phyloP scores from a whole-genome alignment of 768 basidiomycete species.

The Termitomyces sp. region DNA sequence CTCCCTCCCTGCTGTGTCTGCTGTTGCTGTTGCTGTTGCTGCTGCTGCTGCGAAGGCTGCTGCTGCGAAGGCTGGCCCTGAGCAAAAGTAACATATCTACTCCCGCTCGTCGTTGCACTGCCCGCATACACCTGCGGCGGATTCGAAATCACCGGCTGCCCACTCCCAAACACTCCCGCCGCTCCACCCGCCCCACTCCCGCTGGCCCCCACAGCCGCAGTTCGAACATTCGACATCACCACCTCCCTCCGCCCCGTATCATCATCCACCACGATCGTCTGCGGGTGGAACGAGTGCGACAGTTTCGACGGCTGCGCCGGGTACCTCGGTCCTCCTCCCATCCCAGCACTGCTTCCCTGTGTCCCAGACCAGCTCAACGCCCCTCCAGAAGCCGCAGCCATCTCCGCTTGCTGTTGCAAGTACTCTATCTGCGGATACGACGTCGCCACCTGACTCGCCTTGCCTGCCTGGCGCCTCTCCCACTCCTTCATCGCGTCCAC shows the following conservation, averaged over 20 bases:
- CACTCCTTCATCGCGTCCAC: slow-evolving; percentile 88
- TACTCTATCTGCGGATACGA: slow-evolving; percentile 89
- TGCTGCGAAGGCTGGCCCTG: slow-evolving; percentile 32
- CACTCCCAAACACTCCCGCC: slow-evolving; percentile 33
- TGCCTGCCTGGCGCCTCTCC: slow-evolving; percentile 84
- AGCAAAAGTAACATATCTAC: slow-evolving; percentile 56
- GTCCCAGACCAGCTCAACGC: slow-evolving; percentile 45
- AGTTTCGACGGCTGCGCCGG: slow-evolving; percentile 61
- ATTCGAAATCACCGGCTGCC: slow-evolving; percentile 56
- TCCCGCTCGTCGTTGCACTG: slow-evolving; percentile 44
- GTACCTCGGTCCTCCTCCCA: slow-evolving; percentile 36
- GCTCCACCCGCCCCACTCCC: slow-evolving; percentile 27
- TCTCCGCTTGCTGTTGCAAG: slow-evolving; percentile 89
- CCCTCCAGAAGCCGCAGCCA: slow-evolving; percentile 64
- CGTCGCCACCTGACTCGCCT: slow-evolving; percentile 54
- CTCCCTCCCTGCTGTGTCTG: slow-evolving; percentile 18
- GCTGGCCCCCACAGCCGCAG: slow-evolving; percentile 35
- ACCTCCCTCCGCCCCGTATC: slow-evolving; percentile 53
- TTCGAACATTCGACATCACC: slow-evolving; percentile 77
- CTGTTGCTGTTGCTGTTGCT: slow-evolving; percentile 23
- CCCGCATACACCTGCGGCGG: slow-evolving; percentile 71
- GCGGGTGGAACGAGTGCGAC: slow-evolving; percentile 62
- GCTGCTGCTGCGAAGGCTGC: slow-evolving; percentile 23
- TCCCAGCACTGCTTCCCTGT: slow-evolving; percentile 17
- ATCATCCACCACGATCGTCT: slow-evolving; percentile 62